phyloP scores from a whole-genome alignment of 2,329 filamentous ascomycete genomes.

The Laburnicola sp. region DNA sequence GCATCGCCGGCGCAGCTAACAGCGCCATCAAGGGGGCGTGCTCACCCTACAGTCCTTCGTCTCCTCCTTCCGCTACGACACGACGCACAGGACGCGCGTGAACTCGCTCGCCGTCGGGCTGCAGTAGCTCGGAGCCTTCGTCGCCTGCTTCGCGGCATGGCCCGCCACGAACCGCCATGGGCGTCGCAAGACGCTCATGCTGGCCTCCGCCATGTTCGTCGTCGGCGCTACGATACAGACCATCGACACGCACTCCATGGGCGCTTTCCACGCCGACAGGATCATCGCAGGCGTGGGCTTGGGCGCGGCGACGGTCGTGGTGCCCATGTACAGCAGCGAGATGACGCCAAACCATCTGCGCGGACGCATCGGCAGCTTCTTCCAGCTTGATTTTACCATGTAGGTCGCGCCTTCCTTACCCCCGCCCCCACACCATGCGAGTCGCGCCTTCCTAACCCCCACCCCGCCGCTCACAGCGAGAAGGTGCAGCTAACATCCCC shows the following conservation, averaged over 20 bases:
- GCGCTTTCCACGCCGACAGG: slow-evolving; percentile 53
- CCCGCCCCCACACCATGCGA: too few species aligned
- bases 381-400: slow-evolving; percentile 57
- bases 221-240: slow-evolving; percentile 52
- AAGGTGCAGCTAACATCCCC: slow-evolving; percentile 52
- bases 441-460: too few species aligned
- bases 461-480: background rate
- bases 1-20: slow-evolving; percentile 3
- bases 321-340: slow-evolving; percentile 53
- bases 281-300: slow-evolving; percentile 64
- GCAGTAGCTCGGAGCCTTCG: slow-evolving; percentile 58
- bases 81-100: slow-evolving; percentile 45
- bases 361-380: slow-evolving; percentile 51
- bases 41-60: slow-evolving; percentile 51
- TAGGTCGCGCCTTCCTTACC: slow-evolving; percentile 8
- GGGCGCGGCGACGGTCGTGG: slow-evolving; percentile 48
- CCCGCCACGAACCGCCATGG: slow-evolving; percentile 53
- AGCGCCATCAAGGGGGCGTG: slow-evolving; percentile 45
- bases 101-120: slow-evolving; percentile 55
- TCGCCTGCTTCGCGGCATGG: slow-evolving; percentile 56
- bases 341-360: slow-evolving; percentile 53
- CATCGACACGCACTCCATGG: slow-evolving; percentile 51
- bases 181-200: slow-evolving; percentile 50
- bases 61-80: slow-evolving; percentile 49
- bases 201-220: slow-evolving; percentile 50